These are phyloP conservation scores for Punica granatum DNA, from an alignment of 345 rosid genomes.

Conservation along the genomic window DNA sequence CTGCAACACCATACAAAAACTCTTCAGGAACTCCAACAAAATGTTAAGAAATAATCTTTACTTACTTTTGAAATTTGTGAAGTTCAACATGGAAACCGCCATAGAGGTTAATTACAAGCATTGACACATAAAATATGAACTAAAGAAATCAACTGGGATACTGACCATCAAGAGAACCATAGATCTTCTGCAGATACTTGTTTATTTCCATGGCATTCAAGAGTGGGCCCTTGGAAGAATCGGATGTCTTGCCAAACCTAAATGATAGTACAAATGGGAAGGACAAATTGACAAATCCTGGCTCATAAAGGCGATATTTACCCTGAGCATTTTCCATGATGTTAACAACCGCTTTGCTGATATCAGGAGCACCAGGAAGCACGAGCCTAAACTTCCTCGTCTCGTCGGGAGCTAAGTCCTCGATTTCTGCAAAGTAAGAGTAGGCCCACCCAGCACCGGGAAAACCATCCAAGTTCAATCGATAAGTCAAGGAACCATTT, in stretches of 20 bases:
- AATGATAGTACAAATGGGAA: constrained; percentile 86
- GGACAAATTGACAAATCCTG: constrained; percentile 67
- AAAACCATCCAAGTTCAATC: constrained; percentile 87
- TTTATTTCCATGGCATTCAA: constrained; percentile 92
- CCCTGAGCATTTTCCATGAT: constrained; percentile 90
- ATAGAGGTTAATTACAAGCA: background rate
- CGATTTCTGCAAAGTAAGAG: constrained; percentile 87
- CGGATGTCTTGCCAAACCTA: constrained; percentile 63
- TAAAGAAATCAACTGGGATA: constrained; percentile 1
- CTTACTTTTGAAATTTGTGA: no score
- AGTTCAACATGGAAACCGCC: background rate
- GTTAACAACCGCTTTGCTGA: constrained; percentile 73
- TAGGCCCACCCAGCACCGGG: constrained; percentile 90
- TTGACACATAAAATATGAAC: background rate
- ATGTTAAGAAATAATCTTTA: background rate
- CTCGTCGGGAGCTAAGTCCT: constrained; percentile 56
- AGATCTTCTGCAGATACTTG: constrained; percentile 59
- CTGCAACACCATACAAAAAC: constrained; percentile 32
- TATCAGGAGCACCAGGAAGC: constrained; percentile 61
- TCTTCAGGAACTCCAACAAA: constrained; percentile 2
- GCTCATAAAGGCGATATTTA: constrained; percentile 64
- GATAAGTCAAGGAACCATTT: constrained; percentile 78
- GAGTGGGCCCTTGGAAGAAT: constrained; percentile 89
- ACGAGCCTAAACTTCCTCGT: constrained; percentile 83
- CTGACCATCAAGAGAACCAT: constrained; percentile 80